phyloP scores from a whole-genome alignment of 129 eudicot species.

The Lonicera japonica region DNA sequence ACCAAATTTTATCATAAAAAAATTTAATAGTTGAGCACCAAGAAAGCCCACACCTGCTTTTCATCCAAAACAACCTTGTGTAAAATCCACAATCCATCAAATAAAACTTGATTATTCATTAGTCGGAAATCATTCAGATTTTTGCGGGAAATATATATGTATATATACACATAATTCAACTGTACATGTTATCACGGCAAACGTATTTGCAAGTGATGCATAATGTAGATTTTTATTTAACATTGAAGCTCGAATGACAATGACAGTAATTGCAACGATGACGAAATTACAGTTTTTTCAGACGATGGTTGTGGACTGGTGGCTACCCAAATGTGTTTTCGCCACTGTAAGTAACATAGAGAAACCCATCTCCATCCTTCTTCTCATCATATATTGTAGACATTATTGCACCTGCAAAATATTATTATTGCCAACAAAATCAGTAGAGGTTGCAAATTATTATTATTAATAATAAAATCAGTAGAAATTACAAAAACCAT shows the following conservation, averaged over 20 bases:
- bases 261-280: not conserved
- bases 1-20: no score
- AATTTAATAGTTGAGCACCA: no score
- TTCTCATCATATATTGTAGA: conserved; percentile 60
- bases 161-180: conserved; percentile 6
- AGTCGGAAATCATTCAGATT: not conserved
- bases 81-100: no score
- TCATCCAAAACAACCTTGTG: no score
- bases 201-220: not conserved
- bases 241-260: not conserved
- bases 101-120: not conserved
- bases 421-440: not conserved
- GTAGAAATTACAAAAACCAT: not conserved
- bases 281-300: not conserved
- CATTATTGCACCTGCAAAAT: conserved; percentile 53
- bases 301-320: not conserved
- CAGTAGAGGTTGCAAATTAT: not conserved
- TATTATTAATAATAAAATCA: not conserved
- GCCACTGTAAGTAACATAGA: conserved; percentile 69
- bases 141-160: not conserved
- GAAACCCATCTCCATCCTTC: conserved; percentile 72
- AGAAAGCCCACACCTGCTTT: no score
- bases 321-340: conserved; percentile 64
- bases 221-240: conserved; percentile 6
- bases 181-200: not conserved